Conservation (phyloP, 129 eudicot species). For the Deinandra increscens region DNA sequence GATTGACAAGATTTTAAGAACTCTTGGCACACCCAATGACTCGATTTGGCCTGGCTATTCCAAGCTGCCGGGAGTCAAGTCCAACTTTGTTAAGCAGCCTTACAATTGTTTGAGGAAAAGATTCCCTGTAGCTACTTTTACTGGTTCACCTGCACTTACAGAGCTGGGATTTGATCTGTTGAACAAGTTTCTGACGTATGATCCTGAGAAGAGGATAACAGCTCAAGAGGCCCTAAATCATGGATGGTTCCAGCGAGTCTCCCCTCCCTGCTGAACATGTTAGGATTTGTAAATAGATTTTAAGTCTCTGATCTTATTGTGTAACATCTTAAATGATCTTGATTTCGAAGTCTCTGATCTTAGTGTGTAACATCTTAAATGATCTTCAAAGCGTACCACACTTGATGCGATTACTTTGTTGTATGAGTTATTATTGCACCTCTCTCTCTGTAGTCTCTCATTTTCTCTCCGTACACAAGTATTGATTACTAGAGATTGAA, state of each 20-base stretch:
- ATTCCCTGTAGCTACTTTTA: slow-evolving; percentile 64
- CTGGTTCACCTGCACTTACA: slow-evolving; percentile 63
- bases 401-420: too few relatives aligned
- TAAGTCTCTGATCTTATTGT: not conserved
- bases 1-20: slow-evolving; percentile 63
- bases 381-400: too few relatives aligned
- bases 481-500: too few relatives aligned
- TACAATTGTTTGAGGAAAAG: slow-evolving; percentile 51
- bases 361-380: not conserved
- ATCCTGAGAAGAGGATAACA: slow-evolving; percentile 70
- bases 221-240: slow-evolving; percentile 75
- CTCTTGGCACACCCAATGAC: slow-evolving; percentile 79
- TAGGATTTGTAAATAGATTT: slow-evolving; percentile 31
- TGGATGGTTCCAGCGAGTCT: slow-evolving; percentile 68
- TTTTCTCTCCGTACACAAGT: too few relatives aligned
- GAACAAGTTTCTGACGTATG: slow-evolving; percentile 63
- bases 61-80: slow-evolving; percentile 56
- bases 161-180: slow-evolving; percentile 82
- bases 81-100: slow-evolving; percentile 54
- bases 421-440: too few relatives aligned
- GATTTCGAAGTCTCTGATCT: not conserved
- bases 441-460: too few relatives aligned
- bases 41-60: slow-evolving; percentile 69
- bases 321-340: not conserved
- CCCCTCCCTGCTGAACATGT: slow-evolving; percentile 58